Base-by-base conservation (phyloP, 73 alveolate species). In the Tetrahymena malaccensis region DNA sequence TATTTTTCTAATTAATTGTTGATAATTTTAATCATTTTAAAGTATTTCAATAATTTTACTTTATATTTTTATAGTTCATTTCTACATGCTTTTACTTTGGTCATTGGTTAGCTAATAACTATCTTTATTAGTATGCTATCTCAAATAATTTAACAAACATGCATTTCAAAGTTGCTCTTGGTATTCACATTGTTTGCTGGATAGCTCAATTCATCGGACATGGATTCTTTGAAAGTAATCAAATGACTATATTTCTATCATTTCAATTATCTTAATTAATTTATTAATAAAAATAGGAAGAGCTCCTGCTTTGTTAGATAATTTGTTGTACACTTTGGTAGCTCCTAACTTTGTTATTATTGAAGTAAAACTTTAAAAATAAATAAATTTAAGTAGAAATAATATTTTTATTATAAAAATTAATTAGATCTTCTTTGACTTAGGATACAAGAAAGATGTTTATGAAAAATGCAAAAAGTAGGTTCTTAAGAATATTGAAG, bases 261-360 rank as follows among this genome's bases (percentile, higher is more conserved):
- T 50, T 50, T 50, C 1, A 50, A 50, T 11, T 50, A 19, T 50
- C 3, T 13, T 21, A 50, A 19, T 50, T 50, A n/a, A n/a, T n/a
- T n/a, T n/a, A n/a, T n/a, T n/a, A n/a, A n/a, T n/a, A 50, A 50
- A 5, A 50, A 55, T 38, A 93, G 95, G 89, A 43, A 85, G 97
- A 43, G 96, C 95, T 25, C 97, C 97, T 33, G 97, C 97, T 22
- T 40, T 95, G 85, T 21, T 55, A 34, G 38, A 84, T 27, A 95
- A 95, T 33, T 31, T 95, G 25, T 43, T 93, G 12, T 43, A 84
- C 34, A 93, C 95, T 21, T 34, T 93, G 37, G 97, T 95, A 1
- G 97, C 97, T 85, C 97, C 97, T 50, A 85, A 83, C 43, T 95
- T 95, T 40, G 97, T 95, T 31, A 85, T 85, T 15, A 95, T 95